Percentiles rank a stretch among this genome's conserved stretches.
These are phyloP conservation scores for Eucalyptus tenuipes DNA, from an alignment of 345 rosid species.

Conservation along the genomic window DNA sequence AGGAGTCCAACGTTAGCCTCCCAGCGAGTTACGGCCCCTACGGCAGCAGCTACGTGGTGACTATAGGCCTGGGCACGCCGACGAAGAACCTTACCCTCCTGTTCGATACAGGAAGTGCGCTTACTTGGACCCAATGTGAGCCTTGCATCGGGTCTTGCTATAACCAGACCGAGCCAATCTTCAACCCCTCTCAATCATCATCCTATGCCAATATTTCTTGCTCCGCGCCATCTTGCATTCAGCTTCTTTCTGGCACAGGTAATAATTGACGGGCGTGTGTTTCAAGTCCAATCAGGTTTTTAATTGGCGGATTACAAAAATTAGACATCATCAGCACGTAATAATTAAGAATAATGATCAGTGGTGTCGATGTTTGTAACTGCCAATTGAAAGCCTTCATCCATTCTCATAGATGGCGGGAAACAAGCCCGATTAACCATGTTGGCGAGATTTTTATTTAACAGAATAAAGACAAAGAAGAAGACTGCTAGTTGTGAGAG, in stretches of 20 bases:
- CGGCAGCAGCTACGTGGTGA: background rate
- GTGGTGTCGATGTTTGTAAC: background rate
- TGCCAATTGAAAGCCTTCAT: slow-evolving; percentile 10
- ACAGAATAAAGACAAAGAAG: no score
- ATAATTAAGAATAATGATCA: no score
- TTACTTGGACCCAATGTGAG: slow-evolving; percentile 1
- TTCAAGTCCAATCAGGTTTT: background rate
- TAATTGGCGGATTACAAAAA: background rate
- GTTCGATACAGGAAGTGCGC: slow-evolving; percentile 6
- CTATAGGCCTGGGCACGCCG: slow-evolving; percentile 4
- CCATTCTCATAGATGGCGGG: background rate
- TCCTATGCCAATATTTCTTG: slow-evolving; percentile 1
- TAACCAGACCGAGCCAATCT: background rate
- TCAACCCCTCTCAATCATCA: slow-evolving; percentile 8
- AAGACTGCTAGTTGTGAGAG: background rate
- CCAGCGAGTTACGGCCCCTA: background rate
- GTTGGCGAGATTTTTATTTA: no score
- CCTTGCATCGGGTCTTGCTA: background rate
- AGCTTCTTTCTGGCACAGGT: background rate
- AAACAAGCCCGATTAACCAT: background rate
- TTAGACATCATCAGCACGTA: background rate
- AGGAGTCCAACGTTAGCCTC: background rate
- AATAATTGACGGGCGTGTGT: background rate
- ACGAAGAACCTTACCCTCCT: background rate
- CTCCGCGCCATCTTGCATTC: background rate